A percentile compares a stretch with the other conserved stretches of the same genome.
phyloP scores from a whole-genome alignment of 768 basidiomycete genomes.

The Leucosporidium creatinivorum region DNA sequence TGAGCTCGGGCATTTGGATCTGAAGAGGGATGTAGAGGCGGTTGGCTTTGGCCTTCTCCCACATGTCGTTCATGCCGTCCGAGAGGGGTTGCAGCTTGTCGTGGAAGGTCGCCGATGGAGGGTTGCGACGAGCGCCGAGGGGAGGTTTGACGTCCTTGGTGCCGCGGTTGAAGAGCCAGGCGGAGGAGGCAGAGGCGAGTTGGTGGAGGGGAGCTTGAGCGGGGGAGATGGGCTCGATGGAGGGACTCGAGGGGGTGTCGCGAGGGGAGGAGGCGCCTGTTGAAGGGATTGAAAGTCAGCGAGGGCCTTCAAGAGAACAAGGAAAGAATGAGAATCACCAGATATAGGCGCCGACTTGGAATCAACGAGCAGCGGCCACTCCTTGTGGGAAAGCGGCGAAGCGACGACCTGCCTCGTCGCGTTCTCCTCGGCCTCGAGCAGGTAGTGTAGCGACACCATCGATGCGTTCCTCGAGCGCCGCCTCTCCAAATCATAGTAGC shows the following conservation, averaged over 20 bases:
- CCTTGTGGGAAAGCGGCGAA: neutral
- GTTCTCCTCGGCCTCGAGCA: constrained; percentile 19
- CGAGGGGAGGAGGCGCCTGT: neutral
- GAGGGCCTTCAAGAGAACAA: neutral
- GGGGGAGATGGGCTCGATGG: neutral
- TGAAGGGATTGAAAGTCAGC: neutral
- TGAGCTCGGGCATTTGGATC: constrained; percentile 25
- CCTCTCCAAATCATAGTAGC: neutral
- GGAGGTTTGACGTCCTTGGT: neutral
- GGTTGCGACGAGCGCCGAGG: too few species aligned
- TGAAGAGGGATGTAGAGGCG: constrained; percentile 18
- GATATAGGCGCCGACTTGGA: neutral
- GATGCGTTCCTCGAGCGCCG: constrained; percentile 22
- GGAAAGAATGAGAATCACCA: neutral
- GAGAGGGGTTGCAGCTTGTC: constrained; percentile 23
- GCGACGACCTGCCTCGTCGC: neutral
- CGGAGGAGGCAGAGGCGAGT: neutral
- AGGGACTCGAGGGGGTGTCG: constrained; percentile 2
- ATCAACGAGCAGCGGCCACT: neutral
- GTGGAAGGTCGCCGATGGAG: neutral
- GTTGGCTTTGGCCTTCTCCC: constrained; percentile 27
- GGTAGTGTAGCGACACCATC: constrained; percentile 23
- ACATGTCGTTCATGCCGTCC: constrained; percentile 9
- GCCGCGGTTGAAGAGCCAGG: neutral
- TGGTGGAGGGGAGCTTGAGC: neutral